Conservation (phyloP, 495 filamentous ascomycete species). For the Clohesyomyces aquaticus region DNA sequence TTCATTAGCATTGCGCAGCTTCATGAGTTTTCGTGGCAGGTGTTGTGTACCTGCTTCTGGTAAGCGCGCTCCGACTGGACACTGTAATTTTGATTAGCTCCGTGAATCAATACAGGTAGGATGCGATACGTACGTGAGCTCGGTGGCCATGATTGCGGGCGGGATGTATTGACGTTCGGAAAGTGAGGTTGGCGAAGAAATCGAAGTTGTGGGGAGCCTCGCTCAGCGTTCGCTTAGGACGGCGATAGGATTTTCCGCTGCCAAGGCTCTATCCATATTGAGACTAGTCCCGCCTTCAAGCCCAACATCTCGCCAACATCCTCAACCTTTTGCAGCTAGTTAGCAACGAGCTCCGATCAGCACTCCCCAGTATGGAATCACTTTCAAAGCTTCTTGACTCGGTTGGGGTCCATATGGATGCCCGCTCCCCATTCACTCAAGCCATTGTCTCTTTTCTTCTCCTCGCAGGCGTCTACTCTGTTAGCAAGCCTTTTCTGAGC, state of each 20-base stretch:
- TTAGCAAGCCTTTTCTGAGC: constrained; percentile 57
- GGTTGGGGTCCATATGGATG: constrained; percentile 33
- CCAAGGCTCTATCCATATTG: neutral
- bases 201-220: neutral
- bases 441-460: constrained; percentile 23
- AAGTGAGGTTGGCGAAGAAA: neutral
- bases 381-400: constrained; percentile 6
- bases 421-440: constrained; percentile 28
- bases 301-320: neutral
- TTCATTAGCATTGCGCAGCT: constrained; percentile 23
- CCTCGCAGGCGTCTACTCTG: constrained; percentile 64
- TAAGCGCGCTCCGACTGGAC: constrained; percentile 98
- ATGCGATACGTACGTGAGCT: constrained; percentile 64
- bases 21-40: constrained; percentile 1
- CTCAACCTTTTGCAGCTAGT: too few species aligned
- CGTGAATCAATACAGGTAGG: neutral
- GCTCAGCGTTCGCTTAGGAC: constrained; percentile 3
- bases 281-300: neutral
- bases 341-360: too few species aligned
- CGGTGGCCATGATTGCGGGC: constrained; percentile 91
- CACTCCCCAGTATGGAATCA: constrained; percentile 9
- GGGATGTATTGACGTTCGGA: constrained; percentile 29
- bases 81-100: constrained; percentile 36
- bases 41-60: constrained; percentile 64
- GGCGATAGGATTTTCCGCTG: constrained; percentile 6